These are phyloP conservation scores for Yamadazyma atlantica DNA, from an alignment of 1,139 yeast genomes.

Conservation along the genomic window DNA sequence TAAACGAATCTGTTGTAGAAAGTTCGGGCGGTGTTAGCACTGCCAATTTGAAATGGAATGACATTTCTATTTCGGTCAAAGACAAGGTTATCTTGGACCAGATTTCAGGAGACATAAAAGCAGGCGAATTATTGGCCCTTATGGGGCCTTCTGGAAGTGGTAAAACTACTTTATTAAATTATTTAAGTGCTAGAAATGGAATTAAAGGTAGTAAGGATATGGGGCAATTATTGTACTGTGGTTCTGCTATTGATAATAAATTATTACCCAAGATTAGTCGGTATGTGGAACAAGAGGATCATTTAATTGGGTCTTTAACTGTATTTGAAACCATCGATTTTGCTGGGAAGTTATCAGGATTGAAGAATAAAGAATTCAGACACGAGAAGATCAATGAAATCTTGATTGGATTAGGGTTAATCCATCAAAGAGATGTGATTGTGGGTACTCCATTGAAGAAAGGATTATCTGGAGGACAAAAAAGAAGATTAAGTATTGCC, in stretches of 20 bases:
- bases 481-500: slow-evolving; percentile 26
- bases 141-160: slow-evolving; percentile 29
- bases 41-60: slow-evolving; percentile 4
- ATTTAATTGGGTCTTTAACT: slow-evolving; percentile 23
- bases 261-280: slow-evolving; percentile 24
- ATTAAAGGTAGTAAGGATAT: slow-evolving; percentile 8
- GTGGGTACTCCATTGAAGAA: slow-evolving; percentile 24
- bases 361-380: slow-evolving; percentile 11
- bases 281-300: slow-evolving; percentile 28
- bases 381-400: slow-evolving; percentile 17
- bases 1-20: neutral
- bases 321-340: slow-evolving; percentile 24
- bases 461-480: slow-evolving; percentile 26
- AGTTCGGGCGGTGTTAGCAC: neutral
- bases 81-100: slow-evolving; percentile 13
- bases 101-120: slow-evolving; percentile 22
- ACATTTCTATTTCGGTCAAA: slow-evolving; percentile 2
- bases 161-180: slow-evolving; percentile 22
- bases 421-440: slow-evolving; percentile 16
- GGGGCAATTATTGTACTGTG: slow-evolving; percentile 8
- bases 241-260: slow-evolving; percentile 8
- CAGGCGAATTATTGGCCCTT: slow-evolving; percentile 26
- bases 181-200: slow-evolving; percentile 17
- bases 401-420: slow-evolving; percentile 20
- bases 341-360: slow-evolving; percentile 21